Evolutionary conservation across 2,329 filamentous ascomycete species (phyloP).

Genomic region (Remersonia thermophila): DNA sequence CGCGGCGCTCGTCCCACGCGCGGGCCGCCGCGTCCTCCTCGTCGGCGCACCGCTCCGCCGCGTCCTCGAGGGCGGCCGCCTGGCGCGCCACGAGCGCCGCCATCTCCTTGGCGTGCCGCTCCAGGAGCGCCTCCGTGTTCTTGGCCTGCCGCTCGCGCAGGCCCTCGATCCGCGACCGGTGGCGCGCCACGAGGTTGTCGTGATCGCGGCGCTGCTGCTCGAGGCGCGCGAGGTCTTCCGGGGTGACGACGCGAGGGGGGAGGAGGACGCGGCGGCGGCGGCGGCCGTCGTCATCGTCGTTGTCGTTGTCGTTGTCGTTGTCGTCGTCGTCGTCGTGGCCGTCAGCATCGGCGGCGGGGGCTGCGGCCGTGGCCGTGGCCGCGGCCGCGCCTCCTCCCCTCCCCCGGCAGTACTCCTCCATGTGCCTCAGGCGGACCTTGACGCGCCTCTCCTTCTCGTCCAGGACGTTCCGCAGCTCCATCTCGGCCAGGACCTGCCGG

Average conservation of each 20-base stretch:
- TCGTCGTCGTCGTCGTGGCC: conserved; percentile 18
- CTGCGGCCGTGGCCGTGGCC: too few relatives aligned
- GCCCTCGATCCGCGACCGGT: conserved; percentile 50
- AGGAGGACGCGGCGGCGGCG: too few relatives aligned
- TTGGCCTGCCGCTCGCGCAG: conserved; percentile 53
- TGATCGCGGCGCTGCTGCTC: conserved; percentile 49
- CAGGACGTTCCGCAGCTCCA: conserved; percentile 42
- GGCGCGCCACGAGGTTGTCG: conserved; percentile 46
- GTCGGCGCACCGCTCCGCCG: conserved; percentile 33
- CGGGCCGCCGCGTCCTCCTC: conserved; percentile 37
- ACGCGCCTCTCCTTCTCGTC: conserved; percentile 42
- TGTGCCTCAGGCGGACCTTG: conserved; percentile 41
- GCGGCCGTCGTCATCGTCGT: not conserved
- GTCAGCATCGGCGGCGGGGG: too few relatives aligned
- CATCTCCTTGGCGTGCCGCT: conserved; percentile 41
- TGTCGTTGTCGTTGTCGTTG: not conserved
- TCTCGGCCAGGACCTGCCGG: conserved; percentile 48
- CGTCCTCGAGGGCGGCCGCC: conserved; percentile 34
- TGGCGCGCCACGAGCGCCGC: conserved; percentile 33
- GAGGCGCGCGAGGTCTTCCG: conserved; percentile 45
- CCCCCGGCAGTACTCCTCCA: conserved; percentile 53
- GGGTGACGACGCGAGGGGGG: conserved; percentile 43
- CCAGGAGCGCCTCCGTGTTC: conserved; percentile 45
- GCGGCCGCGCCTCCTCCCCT: too few relatives aligned
- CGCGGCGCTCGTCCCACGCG: conserved; percentile 33